Conservation (phyloP, 2,329 filamentous ascomycete genomes). For the Penicillium italicum region DNA sequence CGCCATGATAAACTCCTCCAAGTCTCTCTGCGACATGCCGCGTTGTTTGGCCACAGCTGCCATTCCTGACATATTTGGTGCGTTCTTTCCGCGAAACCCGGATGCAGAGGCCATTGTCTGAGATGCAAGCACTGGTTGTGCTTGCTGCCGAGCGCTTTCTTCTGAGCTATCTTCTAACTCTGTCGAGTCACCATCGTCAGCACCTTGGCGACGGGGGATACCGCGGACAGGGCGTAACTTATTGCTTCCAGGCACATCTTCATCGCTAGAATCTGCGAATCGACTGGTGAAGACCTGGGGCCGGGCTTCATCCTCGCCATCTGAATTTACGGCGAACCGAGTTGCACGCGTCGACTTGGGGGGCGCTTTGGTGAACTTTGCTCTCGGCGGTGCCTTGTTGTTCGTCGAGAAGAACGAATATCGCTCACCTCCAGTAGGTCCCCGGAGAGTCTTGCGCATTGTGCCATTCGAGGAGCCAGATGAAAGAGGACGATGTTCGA, state of each 20-base stretch:
- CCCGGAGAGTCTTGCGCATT: slow-evolving; percentile 48
- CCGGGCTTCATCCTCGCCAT: slow-evolving; percentile 50
- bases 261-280: slow-evolving; percentile 71
- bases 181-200: slow-evolving; percentile 60
- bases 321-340: slow-evolving; percentile 58
- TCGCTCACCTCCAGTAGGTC: slow-evolving; percentile 45
- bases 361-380: slow-evolving; percentile 25
- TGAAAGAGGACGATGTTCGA: slow-evolving; percentile 49
- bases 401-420: slow-evolving; percentile 42
- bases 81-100: slow-evolving; percentile 34
- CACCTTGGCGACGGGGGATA: slow-evolving; percentile 57
- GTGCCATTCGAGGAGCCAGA: slow-evolving; percentile 41
- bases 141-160: slow-evolving; percentile 36
- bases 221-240: slow-evolving; percentile 55
- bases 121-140: slow-evolving; percentile 27
- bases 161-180: slow-evolving; percentile 61
- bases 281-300: slow-evolving; percentile 52
- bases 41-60: slow-evolving; percentile 49
- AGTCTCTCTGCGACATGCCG: slow-evolving; percentile 48
- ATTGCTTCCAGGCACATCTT: slow-evolving; percentile 50
- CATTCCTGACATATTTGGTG: slow-evolving; percentile 31
- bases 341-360: slow-evolving; percentile 38
- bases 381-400: slow-evolving; percentile 29
- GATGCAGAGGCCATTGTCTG: slow-evolving; percentile 21
- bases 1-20: slow-evolving; percentile 35